Conservation (phyloP, 2,329 filamentous ascomycete species). For the Aspergillus flavus region DNA sequence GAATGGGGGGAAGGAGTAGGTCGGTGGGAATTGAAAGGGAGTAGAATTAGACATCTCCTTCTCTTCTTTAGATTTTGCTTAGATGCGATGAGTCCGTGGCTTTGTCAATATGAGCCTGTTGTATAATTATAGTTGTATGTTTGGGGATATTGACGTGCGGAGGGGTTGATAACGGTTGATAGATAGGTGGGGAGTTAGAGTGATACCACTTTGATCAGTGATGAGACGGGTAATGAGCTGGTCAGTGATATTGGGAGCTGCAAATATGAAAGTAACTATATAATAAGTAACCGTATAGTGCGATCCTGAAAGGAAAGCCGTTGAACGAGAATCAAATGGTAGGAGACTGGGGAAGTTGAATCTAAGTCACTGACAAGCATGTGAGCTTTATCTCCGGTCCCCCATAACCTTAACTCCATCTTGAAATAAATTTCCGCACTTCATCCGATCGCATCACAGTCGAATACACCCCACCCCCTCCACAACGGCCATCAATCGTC, state of each 20-base stretch:
- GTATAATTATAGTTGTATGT: background rate
- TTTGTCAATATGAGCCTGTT: background rate
- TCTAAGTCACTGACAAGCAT: too few species aligned
- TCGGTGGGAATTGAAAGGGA: slow-evolving; percentile 44
- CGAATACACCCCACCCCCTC: background rate
- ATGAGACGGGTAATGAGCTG: background rate
- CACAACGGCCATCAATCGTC: background rate
- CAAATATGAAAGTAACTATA: background rate
- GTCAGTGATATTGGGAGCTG: background rate
- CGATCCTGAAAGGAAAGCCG: background rate
- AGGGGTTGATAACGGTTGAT: background rate
- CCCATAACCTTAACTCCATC: background rate
- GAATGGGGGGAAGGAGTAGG: slow-evolving; percentile 57
- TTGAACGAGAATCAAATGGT: background rate
- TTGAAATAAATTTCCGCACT: background rate
- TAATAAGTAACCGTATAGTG: background rate
- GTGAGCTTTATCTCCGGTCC: background rate
- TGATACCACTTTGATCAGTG: background rate
- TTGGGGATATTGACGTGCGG: background rate
- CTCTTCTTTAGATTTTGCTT: background rate
- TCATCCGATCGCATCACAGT: background rate
- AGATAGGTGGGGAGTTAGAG: background rate
- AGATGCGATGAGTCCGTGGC: too few species aligned
- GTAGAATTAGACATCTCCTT: slow-evolving; percentile 18
- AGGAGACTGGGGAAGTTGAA: background rate